A percentile compares a stretch with the other conserved stretches of the same genome.
Conservation (phyloP, 75 land plant species). For the Gnetum montanum region DNA sequence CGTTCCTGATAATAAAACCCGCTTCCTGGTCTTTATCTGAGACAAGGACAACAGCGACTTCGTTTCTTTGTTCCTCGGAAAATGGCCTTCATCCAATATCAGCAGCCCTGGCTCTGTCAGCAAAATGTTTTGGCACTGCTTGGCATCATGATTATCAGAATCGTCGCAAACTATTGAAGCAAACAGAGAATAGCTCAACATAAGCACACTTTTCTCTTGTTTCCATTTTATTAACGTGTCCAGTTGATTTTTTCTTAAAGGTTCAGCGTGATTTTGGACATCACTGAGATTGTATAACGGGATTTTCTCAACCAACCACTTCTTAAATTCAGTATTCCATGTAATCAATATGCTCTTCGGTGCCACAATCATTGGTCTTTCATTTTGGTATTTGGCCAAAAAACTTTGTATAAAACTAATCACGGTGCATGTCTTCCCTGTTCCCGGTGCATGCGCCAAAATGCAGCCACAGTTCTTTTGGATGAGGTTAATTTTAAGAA, state of each 20-base stretch:
- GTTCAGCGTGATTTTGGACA: slow-evolving; percentile 30
- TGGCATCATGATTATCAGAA: slow-evolving; percentile 11
- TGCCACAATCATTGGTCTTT: slow-evolving; percentile 67
- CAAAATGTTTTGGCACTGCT: slow-evolving; percentile 37
- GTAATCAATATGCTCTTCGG: slow-evolving; percentile 72
- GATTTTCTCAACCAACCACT: slow-evolving; percentile 74
- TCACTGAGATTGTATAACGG: slow-evolving; percentile 47
- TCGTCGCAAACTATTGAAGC: slow-evolving; percentile 34
- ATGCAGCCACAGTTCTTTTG: slow-evolving; percentile 86
- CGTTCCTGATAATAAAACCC: slow-evolving; percentile 78
- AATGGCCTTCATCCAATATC: slow-evolving; percentile 90
- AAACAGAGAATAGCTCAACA: slow-evolving; percentile 77
- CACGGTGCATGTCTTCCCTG: slow-evolving; percentile 83
- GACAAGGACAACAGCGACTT: slow-evolving; percentile 57
- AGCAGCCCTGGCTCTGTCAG: slow-evolving; percentile 59
- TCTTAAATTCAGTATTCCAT: slow-evolving; percentile 77
- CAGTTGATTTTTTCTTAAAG: slow-evolving; percentile 45
- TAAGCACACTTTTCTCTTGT: slow-evolving; percentile 48
- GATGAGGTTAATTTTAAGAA: slow-evolving; percentile 51
- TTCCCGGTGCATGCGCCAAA: slow-evolving; percentile 93
- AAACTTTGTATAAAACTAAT: slow-evolving; percentile 82
- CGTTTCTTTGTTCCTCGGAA: slow-evolving; percentile 62
- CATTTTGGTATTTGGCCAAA: slow-evolving; percentile 48
- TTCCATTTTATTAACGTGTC: slow-evolving; percentile 61
- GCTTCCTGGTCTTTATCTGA: slow-evolving; percentile 55